Evolutionary conservation across 768 basidiomycete species (phyloP), one percentile per base, ranked within the genome.

Genomic region (Lepiota subincarnata): DNA sequence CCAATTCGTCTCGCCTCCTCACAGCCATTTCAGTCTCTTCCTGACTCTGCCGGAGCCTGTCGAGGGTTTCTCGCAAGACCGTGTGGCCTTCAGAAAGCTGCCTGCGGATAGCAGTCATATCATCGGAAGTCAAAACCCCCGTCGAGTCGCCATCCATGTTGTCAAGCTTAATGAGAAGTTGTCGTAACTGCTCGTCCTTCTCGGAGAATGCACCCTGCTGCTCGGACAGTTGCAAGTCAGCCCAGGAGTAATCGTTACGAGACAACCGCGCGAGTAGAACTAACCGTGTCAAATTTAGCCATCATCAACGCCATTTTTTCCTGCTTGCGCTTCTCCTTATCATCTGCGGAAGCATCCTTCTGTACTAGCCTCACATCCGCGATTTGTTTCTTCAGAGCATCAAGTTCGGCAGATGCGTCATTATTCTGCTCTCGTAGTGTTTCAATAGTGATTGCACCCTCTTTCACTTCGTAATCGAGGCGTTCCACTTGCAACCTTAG

Each of bases 291-390:
- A 61, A 99, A 96, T 69, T 96, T 95, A 55, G 96, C 92, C 96
- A 99, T 98, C 92, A 99, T 97, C 60, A 94, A 77, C 7, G 92
- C 94, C 90, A 99, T 92, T 80, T 98, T 98, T 76, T 98, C 96
- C 64, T 96, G 93, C 71, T 98, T 98, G 69, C 90, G 84, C 78
- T 92, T 97, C 78, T 99, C 97, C 74, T 95, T 98, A 68, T 98
- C 97, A 68, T 98, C 97, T 28, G 86, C 86, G 36, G 87, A 86
- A 13, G 87, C 82, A 56, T 91, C 89, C 70, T 87, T 89, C 70
- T 94, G 90, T 11, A 84, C 78, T 34, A 77, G 73, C 73, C 91
- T 93, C 59, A 92, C 70, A 43, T 94, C 92, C 14, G 79, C 70
- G 54, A 94, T 79, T 57, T 83, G 81, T 70, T 83, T 87, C 76